A percentile compares a stretch with the other conserved stretches of the same genome.
phyloP scores from a whole-genome alignment of 805 yeast species.

The Wickerhamomyces silvicola region DNA sequence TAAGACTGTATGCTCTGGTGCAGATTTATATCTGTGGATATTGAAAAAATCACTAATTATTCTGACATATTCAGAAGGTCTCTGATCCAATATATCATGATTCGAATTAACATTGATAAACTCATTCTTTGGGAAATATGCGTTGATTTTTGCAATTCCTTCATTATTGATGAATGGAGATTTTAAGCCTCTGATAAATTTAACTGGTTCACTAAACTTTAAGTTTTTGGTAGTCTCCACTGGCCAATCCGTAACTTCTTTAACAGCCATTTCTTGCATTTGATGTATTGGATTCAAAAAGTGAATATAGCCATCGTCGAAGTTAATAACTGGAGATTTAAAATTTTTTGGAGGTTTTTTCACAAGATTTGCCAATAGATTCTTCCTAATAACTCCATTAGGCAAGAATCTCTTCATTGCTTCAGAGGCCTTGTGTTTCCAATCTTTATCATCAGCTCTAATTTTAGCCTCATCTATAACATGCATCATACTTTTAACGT shows the following conservation, averaged over 20 bases:
- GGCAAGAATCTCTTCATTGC: slow-evolving; percentile 93
- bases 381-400: slow-evolving; percentile 40
- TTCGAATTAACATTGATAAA: slow-evolving; percentile 20
- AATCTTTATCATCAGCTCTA: slow-evolving; percentile 21
- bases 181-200: slow-evolving; percentile 21
- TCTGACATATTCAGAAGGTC: slow-evolving; percentile 28
- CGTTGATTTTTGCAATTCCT: slow-evolving; percentile 14
- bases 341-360: slow-evolving; percentile 23
- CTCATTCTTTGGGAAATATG: slow-evolving; percentile 22
- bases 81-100: slow-evolving; percentile 36
- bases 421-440: slow-evolving; percentile 86
- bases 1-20: slow-evolving; percentile 8
- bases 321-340: slow-evolving; percentile 21
- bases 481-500: slow-evolving; percentile 55
- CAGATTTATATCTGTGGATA: slow-evolving; percentile 13
- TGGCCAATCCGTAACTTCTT: slow-evolving; percentile 30
- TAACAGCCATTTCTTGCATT: slow-evolving; percentile 21
- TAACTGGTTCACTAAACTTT: slow-evolving; percentile 16
- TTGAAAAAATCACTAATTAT: slow-evolving; percentile 24
- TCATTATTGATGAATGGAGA: slow-evolving; percentile 20
- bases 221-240: slow-evolving; percentile 14
- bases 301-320: slow-evolving; percentile 22
- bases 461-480: slow-evolving; percentile 59
- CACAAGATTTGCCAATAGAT: slow-evolving; percentile 33
- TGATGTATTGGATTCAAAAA: slow-evolving; percentile 29